Evolutionary conservation across 2,329 filamentous ascomycete genomes (phyloP), one percentile per base, ranked within the genome.

Genomic region (Dichotomopilus funicola): DNA sequence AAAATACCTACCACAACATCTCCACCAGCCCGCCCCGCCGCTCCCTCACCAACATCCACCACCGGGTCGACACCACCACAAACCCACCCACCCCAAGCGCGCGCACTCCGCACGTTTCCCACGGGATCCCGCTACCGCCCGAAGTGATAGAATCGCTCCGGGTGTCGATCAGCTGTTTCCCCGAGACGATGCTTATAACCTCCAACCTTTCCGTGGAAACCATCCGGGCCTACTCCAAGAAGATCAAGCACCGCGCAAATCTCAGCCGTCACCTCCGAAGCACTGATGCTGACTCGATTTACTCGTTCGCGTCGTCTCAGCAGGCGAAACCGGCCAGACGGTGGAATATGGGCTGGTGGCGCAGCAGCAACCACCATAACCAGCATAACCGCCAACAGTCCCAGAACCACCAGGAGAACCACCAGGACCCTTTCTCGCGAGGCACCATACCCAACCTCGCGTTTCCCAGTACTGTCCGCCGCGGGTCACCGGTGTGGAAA

Each of bases 151-250:
- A 83, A 56, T 80, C 74, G 0, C 69, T 83, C 4, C 71, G 76
- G 34, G 73, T 81, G 5, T 80, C 76, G 0, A 75, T 81, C 9
- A 70, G 74, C 5, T 81, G 78, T 61, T 84, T 84, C 59, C 80
- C 80, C 0, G 79, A 82, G 60, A 81, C 79, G 1, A 81, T 82
- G 76, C 74, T 83, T 1, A 69, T 78, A 9, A 76, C 79, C 5
- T 77, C 75, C 0, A 81, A 77, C 62, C 69, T 82, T 4, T 77
- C 80, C 0, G 72, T 82, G 49, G 80, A 83, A 65, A 82, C 77
- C 0, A 81, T 84, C 55, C 78, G 81, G 12, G 67, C 73, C 34
- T 81, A 81, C 60, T 77, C 79, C 0, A 78, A 72, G 51, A 81
- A 81, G 62, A 65, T 81, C 41, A 73, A 73, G 48, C 78, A 77